Base-by-base conservation (phyloP, 768 basidiomycete genomes). In the Clavaria fumosa region DNA sequence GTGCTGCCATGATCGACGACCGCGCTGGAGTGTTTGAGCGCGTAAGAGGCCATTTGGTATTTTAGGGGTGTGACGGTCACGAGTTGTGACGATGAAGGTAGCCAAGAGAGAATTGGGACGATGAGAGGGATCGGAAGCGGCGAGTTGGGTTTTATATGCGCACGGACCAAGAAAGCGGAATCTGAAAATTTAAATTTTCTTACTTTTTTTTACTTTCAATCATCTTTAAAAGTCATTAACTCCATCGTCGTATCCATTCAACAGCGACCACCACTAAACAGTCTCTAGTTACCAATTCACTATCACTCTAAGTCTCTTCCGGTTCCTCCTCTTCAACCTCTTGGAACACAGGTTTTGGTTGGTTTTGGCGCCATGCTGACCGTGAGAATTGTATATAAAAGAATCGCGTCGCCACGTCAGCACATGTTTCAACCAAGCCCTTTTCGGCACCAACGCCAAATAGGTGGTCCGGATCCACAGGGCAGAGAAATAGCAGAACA, bases 351-450 rank as follows among this genome's bases (percentile, higher is more conserved):
- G 88, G 73, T 54, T 76, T 74, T 38, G 89, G 86, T 54, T 91
- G 86, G 59, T 79, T 89, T 50, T 63, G 58, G 59, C 66, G 71
- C 86, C 88, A 89, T 26, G 88, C 86, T 90, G 63, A n/a, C n/a
- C n/a, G n/a, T n/a, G n/a, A n/a, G n/a, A n/a, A n/a, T n/a, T n/a
- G n/a, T n/a, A n/a, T n/a, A n/a, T 47, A 50, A 56, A 48, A 66
- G 62, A 58, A 60, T 62, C 61, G 61, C 67, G 64, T 61, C 56
- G 72, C 67, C 71, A 76, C 72, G 72, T 78, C 71, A 75, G 70
- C 51, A 56, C 69, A 58, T 63, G 31, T 34, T 32, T 38, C 36
- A 31, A 27, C 36, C 41, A 34, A 37, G 37, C 42, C 21, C 36
- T 35, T 31, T 37, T 43, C 46, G 38, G n/a, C n/a, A n/a, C n/a